Evolutionary conservation across 805 yeast genomes (phyloP).

Genomic region (Yamadazyma endophytica): DNA sequence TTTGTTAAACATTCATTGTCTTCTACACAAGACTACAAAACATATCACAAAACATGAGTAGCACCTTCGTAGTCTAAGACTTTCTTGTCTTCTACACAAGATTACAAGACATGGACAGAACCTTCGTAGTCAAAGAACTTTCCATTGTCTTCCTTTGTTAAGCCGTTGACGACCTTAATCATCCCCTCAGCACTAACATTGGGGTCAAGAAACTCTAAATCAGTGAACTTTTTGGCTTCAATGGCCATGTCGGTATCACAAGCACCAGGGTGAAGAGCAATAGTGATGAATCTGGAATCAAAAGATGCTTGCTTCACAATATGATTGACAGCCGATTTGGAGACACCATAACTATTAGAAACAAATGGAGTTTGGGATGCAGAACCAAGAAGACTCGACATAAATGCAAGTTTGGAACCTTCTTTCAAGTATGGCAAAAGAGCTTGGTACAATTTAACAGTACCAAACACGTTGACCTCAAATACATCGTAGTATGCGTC

Average conservation of each 20-base stretch:
- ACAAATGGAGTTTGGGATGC: conserved; percentile 32
- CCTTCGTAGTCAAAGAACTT: conserved; percentile 5
- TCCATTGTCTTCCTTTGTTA: conserved; percentile 5
- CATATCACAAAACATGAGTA: too few relatives aligned
- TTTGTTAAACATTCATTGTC: too few relatives aligned
- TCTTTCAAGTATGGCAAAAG: too few relatives aligned
- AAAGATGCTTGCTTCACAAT: conserved; percentile 17
- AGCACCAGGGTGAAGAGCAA: neutral
- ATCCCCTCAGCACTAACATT: conserved; percentile 3
- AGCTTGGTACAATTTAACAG: too few relatives aligned
- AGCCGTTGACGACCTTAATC: conserved; percentile 3
- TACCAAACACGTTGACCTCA: too few relatives aligned
- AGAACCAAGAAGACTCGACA: conserved; percentile 44
- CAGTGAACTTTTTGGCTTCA: too few relatives aligned
- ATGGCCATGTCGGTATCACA: neutral
- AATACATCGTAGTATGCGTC: too few relatives aligned
- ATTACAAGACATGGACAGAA: too few relatives aligned
- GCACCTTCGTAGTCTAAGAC: too few relatives aligned
- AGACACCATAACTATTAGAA: conserved; percentile 20
- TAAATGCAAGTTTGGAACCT: conserved; percentile 29
- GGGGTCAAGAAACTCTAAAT: neutral
- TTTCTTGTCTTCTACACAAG: too few relatives aligned
- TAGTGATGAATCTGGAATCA: too few relatives aligned
- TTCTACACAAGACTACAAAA: too few relatives aligned
- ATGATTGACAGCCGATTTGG: conserved; percentile 32